Evolutionary conservation across 2,329 filamentous ascomycete species (phyloP).

Genomic region (Macrophomina tecta): DNA sequence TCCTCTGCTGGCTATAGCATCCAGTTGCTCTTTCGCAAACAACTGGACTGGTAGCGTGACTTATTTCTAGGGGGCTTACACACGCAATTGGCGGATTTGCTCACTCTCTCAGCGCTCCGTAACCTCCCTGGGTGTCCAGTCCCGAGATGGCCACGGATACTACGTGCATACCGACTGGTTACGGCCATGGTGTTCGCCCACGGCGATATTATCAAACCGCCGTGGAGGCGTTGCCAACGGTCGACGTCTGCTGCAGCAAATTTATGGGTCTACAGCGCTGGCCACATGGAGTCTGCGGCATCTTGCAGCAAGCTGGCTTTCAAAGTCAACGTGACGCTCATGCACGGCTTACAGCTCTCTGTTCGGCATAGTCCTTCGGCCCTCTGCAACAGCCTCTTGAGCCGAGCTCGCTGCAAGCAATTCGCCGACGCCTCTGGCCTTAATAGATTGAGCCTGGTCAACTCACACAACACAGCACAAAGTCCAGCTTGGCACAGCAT

Average conservation of each 20-base stretch:
- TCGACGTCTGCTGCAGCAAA: constrained; percentile 1
- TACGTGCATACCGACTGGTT: background rate
- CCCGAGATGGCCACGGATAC: background rate
- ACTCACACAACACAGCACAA: background rate
- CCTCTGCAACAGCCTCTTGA: background rate
- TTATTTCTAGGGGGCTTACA: no score
- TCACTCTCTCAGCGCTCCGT: no score
- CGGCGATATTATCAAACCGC: background rate
- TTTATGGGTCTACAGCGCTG: constrained; percentile 7
- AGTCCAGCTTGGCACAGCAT: background rate
- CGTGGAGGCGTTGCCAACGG: background rate
- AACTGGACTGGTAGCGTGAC: no score
- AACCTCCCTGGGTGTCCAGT: background rate
- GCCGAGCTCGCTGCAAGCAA: background rate
- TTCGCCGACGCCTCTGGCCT: background rate
- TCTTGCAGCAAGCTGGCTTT: constrained; percentile 7
- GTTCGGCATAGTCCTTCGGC: constrained; percentile 2
- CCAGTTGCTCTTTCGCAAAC: no score
- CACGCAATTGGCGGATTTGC: no score
- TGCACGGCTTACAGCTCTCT: constrained; percentile 13
- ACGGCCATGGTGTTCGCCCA: constrained; percentile 2
- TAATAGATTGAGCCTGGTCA: background rate
- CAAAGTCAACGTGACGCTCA: constrained; percentile 3
- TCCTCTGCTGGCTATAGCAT: no score
- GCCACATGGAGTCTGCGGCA: background rate